Evolutionary conservation across 2,329 filamentous ascomycete genomes (phyloP).

Genomic region (Stromatinia cepivora): DNA sequence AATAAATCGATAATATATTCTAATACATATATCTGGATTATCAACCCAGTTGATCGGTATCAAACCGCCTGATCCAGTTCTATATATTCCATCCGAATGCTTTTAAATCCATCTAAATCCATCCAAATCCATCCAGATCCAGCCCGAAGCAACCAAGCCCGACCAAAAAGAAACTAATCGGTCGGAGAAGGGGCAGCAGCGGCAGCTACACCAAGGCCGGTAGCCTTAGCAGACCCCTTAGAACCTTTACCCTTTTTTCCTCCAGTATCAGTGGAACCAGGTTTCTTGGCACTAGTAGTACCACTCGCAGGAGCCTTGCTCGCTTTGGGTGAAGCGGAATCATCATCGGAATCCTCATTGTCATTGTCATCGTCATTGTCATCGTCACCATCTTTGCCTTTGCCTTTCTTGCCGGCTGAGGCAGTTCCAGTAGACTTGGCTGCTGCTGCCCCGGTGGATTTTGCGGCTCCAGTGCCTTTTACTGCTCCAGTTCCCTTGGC

Average conservation of each 20-base stretch:
- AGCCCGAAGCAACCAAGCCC: background rate
- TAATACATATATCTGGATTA: background rate
- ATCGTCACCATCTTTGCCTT: slow-evolving; percentile 8
- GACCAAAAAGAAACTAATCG: background rate
- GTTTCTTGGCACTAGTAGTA: background rate
- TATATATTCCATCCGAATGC: background rate
- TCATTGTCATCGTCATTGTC: too few relatives aligned
- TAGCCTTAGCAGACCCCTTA: background rate
- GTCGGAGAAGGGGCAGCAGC: background rate
- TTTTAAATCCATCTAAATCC: background rate
- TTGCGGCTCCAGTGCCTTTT: background rate
- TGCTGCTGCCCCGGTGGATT: background rate
- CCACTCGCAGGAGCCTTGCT: slow-evolving; percentile 10
- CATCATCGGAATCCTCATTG: too few relatives aligned
- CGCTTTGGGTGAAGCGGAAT: background rate
- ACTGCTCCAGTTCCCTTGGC: background rate
- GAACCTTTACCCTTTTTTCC: background rate
- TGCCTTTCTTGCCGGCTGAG: slow-evolving; percentile 25
- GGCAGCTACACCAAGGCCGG: background rate
- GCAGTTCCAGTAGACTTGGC: background rate
- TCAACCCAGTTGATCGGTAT: background rate
- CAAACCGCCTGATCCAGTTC: background rate
- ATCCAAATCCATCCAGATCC: background rate
- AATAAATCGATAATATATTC: background rate
- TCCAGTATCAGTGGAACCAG: background rate